These are phyloP conservation scores for Urostyla sp. DNA, from an alignment of 73 alveolate genomes.

Conservation along the genomic window DNA sequence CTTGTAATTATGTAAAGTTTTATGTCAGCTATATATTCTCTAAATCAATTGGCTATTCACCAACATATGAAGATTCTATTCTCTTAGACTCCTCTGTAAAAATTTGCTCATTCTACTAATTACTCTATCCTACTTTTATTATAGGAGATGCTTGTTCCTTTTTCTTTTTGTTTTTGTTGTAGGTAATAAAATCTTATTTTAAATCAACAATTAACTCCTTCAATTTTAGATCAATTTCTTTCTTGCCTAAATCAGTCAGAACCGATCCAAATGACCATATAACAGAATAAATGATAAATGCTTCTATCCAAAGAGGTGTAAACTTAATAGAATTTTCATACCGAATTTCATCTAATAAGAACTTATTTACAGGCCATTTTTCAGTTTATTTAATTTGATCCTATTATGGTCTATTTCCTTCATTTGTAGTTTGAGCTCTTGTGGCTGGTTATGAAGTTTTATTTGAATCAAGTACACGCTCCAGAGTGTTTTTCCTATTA, in stretches of 20 bases:
- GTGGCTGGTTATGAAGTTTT: not conserved
- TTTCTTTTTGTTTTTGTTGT: constrained; percentile 76
- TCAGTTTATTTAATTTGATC: not conserved
- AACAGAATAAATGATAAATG: constrained; percentile 91
- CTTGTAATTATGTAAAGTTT: too few species aligned
- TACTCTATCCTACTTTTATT: constrained; percentile 3
- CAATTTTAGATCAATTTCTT: constrained; percentile 35
- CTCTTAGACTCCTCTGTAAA: too few species aligned
- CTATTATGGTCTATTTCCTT: not conserved
- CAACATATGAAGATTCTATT: too few species aligned
- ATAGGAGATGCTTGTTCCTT: constrained; percentile 52
- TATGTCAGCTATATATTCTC: too few species aligned
- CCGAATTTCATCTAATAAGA: constrained; percentile 49
- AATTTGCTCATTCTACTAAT: too few species aligned
- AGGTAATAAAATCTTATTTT: not conserved
- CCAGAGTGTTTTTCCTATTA: not conserved
- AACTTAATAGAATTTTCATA: constrained; percentile 49
- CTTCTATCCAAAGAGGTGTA: constrained; percentile 80
- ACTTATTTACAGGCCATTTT: constrained; percentile 13
- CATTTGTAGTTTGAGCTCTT: not conserved
- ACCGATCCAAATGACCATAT: constrained; percentile 96
- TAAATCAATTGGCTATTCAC: too few species aligned
- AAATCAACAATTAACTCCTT: constrained; percentile 24
- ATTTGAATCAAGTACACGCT: not conserved
- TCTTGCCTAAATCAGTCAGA: constrained; percentile 56